phyloP scores from a whole-genome alignment of 768 basidiomycete species.

The Lyophyllum atratum region DNA sequence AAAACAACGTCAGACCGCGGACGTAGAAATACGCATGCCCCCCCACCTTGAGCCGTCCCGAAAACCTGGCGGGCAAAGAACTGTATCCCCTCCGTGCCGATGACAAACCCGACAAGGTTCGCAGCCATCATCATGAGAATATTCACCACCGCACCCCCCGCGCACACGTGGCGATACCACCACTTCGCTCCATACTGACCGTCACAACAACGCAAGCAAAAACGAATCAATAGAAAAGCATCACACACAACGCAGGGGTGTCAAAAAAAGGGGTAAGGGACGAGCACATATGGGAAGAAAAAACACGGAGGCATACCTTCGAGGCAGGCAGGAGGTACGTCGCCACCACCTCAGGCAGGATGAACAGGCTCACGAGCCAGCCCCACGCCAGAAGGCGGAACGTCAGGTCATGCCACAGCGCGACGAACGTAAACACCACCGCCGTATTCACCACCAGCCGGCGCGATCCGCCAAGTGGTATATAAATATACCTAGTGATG shows the following conservation, averaged over 20 bases:
- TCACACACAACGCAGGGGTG: neutral
- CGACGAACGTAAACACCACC: slow-evolving; percentile 93
- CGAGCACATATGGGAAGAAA: neutral
- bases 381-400: slow-evolving; percentile 92
- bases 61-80: slow-evolving; percentile 67
- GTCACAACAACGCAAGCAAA: neutral
- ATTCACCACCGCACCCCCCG: slow-evolving; percentile 81
- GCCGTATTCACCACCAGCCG: slow-evolving; percentile 60
- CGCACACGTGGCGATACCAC: slow-evolving; percentile 91
- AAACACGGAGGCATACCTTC: slow-evolving; percentile 45
- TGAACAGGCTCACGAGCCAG: slow-evolving; percentile 91
- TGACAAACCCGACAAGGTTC: slow-evolving; percentile 93
- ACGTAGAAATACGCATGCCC: neutral
- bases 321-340: slow-evolving; percentile 58
- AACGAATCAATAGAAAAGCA: neutral
- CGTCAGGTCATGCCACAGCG: slow-evolving; percentile 95
- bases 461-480: slow-evolving; percentile 81
- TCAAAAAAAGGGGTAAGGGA: neutral
- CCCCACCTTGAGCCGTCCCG: slow-evolving; percentile 65
- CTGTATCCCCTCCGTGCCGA: slow-evolving; percentile 78
- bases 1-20: neutral
- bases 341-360: slow-evolving; percentile 81
- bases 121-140: slow-evolving; percentile 88
- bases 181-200: slow-evolving; percentile 59
- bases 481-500: slow-evolving; percentile 84